Evolutionary conservation across 148 eudicot genomes (phyloP).

Genomic region (Cornus kousa): DNA sequence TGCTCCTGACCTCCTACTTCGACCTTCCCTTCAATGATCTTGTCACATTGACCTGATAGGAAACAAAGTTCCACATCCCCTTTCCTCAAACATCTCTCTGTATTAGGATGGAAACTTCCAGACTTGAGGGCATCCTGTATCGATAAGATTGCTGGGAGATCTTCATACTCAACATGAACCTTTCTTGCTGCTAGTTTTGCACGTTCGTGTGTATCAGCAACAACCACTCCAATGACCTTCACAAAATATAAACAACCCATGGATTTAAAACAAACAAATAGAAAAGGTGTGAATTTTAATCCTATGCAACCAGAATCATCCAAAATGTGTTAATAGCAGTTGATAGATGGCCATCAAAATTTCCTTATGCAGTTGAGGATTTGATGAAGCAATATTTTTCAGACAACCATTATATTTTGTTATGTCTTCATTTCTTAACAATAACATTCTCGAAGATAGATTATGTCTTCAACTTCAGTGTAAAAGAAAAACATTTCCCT

Average conservation of each 20-base stretch:
- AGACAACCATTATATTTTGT: not conserved
- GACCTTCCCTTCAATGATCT: conserved; percentile 88
- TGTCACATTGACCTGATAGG: conserved; percentile 75
- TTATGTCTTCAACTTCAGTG: not conserved
- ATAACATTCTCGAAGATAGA: not conserved
- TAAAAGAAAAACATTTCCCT: not conserved
- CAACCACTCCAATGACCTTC: conserved; percentile 88
- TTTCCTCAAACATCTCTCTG: conserved; percentile 58
- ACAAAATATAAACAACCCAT: conserved; percentile 8
- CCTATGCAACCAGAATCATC: not conserved
- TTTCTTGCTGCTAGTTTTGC: conserved; percentile 86
- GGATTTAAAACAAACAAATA: not conserved
- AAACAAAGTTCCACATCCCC: conserved; percentile 88
- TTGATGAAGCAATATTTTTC: not conserved
- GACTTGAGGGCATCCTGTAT: conserved; percentile 70
- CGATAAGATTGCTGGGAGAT: conserved; percentile 79
- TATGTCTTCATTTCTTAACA: not conserved
- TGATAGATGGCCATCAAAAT: not conserved
- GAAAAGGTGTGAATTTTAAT: not conserved
- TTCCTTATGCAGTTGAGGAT: not conserved
- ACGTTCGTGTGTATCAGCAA: conserved; percentile 94
- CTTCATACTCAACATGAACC: conserved; percentile 80
- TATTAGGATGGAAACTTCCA: conserved; percentile 72
- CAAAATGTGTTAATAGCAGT: not conserved
- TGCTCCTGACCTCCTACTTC: conserved; percentile 96